Base-by-base conservation (phyloP, 2,329 filamentous ascomycete genomes). In the Ceratocystis destructans region DNA sequence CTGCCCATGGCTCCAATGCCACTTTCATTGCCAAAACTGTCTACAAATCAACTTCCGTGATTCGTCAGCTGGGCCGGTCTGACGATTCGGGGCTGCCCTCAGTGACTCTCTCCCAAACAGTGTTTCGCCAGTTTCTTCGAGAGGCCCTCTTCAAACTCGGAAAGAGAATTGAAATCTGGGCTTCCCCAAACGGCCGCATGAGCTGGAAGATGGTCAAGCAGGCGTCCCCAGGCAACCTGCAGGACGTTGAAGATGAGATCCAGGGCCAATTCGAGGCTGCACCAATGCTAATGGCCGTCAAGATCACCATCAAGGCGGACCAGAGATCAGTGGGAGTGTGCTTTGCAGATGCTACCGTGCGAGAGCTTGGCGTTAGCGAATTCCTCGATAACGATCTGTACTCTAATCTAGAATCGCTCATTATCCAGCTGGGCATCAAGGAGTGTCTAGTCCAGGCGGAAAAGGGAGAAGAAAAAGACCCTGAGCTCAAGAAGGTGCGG, bases 341-440 rank as follows among this genome's bases (percentile, higher is more conserved):
- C 76, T 99, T 99, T 73, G 95, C 94, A 6, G 94, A 99, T 79
- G 94, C 95, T 0, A 96, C 90, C 70, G 93, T 97, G 31, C 83
- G 94, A 64, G 94, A 99, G 78, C 82, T 99, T 1, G 94, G 94
- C 7, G 91, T 99, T 65, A 96, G 90, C 79, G 95, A 99, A 74
- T 99, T 99, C 70, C 83, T 96, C n/a, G 94, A 99, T 79, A 99
- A 97, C 73, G 94, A 99, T 73, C 81, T 96, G 8, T 99, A 95
- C 78, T 97, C 93, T 64, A 99, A 99, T 75, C 95, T 99, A 70
- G 94, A 99, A 77, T 91, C 92, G 2, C 81, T 99, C 20, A 83
- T 99, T 64, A 99, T 99, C 70, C 95, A 99, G 74, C 84, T 99
- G 2, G 94, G 94, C 5, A 90, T 96, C 22, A 94, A 91, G 73